Base-by-base conservation (phyloP, 2,329 filamentous ascomycete genomes). In the Cadophora sp. region DNA sequence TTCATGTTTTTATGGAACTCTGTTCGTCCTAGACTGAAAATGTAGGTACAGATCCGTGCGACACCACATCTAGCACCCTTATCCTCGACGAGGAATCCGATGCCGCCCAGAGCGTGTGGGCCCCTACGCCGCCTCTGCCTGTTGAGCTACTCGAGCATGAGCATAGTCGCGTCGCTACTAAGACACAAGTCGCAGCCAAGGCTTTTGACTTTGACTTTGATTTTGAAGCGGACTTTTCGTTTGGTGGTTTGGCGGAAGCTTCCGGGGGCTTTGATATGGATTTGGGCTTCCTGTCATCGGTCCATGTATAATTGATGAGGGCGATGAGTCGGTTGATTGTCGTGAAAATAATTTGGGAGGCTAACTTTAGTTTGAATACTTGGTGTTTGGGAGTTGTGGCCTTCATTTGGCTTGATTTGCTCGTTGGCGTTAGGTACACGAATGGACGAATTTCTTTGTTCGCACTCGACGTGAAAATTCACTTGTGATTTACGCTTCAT, bases 11-110 rank as follows among this genome's bases (percentile, higher is more conserved):
- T 22, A 31, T 64, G 46, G 65, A 56, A 64, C 65, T 67, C 51
- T 67, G 65, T 64, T 67, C 65, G 65, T 67, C 65, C 65, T 67
- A 64, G 65, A 67, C 65, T 64, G 61, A 64, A 62, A 56, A 55
- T 46, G 40, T 67, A 31, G 7, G 53, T 67, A 67, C 61, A 67
- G 65, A 67, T 53, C 50, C 51, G 26, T 29, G 27, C 48, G 50
- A 16, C 26, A 11, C 50, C 26, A 51, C 59, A 11, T 29, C 53
- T 26, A 22, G 27, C 46, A 31, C 60, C 51, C 40, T 63, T 12
- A 22, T 46, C 60, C 26, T 34, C 40, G 22, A 67, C 48, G 37
- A 62, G 4, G 46, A 37, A 40, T 63, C 46, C 31, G 46, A 22
- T 19, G 31, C 26, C 37, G 29, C 61, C 43, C 65, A 60, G 24